Evolutionary conservation across 768 basidiomycete genomes (phyloP).

Genomic region (Zangia roseola): DNA sequence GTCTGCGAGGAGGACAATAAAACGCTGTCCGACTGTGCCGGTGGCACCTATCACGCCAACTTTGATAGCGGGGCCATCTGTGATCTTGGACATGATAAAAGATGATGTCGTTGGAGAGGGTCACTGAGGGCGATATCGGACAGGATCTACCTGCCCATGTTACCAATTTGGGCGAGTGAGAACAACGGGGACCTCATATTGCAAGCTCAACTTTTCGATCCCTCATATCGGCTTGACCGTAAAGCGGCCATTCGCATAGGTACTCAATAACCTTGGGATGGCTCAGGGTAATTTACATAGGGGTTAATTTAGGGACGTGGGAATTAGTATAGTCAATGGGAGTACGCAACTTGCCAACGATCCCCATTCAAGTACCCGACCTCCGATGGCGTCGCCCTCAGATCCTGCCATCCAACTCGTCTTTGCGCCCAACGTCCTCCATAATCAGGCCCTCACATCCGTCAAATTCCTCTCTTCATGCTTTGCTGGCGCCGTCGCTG

Average conservation of each 20-base stretch:
- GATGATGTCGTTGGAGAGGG: neutral
- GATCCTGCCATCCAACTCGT: conserved; percentile 57
- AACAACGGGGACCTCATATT: neutral
- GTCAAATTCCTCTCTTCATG: conserved; percentile 82
- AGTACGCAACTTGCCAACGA: neutral
- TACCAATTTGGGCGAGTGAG: conserved; percentile 2
- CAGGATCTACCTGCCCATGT: neutral
- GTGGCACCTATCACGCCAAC: conserved; percentile 88
- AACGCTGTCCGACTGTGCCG: conserved; percentile 94
- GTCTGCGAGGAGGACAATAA: conserved; percentile 79
- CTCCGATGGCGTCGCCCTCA: conserved; percentile 46
- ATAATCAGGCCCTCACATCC: conserved; percentile 58
- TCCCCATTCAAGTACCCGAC: neutral
- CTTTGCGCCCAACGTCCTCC: conserved; percentile 63
- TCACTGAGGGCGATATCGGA: conserved; percentile 1
- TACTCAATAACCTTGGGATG: no score
- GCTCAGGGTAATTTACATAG: no score
- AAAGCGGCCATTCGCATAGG: conserved; percentile 1
- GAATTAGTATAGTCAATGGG: neutral
- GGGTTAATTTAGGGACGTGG: conserved; percentile 14
- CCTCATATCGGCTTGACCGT: neutral
- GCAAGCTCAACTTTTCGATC: no score
- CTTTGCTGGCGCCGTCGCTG: conserved; percentile 85
- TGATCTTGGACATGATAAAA: conserved; percentile 19
- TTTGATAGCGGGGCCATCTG: conserved; percentile 30